Evolutionary conservation across 1,284 basidiomycete species (phyloP).

Genomic region (Tetrapyrgos nigripes): DNA sequence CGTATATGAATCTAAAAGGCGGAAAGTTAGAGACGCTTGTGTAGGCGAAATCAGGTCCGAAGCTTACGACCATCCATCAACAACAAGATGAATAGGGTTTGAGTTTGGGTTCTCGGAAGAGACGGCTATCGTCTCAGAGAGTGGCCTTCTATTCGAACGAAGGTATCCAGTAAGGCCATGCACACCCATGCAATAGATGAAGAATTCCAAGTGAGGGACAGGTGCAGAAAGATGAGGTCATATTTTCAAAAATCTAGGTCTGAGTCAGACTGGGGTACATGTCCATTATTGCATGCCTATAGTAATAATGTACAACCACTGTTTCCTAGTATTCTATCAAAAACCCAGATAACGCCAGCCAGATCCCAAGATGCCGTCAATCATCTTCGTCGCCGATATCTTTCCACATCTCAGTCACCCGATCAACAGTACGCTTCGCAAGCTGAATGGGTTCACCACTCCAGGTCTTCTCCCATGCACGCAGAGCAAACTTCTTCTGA

Average conservation of each 20-base stretch:
- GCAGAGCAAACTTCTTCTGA: constrained; percentile 53
- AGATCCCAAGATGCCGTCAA: background rate
- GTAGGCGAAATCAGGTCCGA: constrained; percentile 29
- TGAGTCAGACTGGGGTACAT: background rate
- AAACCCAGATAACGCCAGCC: background rate
- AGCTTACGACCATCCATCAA: constrained; percentile 90
- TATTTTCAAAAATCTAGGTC: background rate
- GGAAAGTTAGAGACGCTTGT: constrained; percentile 17
- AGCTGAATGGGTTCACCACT: constrained; percentile 60
- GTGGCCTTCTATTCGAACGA: constrained; percentile 64
- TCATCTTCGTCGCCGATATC: constrained; percentile 50
- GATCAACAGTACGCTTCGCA: constrained; percentile 51
- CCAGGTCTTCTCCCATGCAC: constrained; percentile 61
- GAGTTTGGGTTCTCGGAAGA: constrained; percentile 26
- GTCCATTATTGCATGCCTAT: background rate
- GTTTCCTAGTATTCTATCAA: background rate
- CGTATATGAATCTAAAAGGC: constrained; percentile 77
- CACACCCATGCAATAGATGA: constrained; percentile 68
- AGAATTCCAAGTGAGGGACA: background rate
- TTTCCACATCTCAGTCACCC: constrained; percentile 56
- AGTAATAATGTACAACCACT: background rate
- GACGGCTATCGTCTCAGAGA: constrained; percentile 60
- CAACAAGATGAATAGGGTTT: constrained; percentile 54
- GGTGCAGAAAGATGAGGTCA: background rate
- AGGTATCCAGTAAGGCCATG: constrained; percentile 83